phyloP scores from a whole-genome alignment of 2,329 filamentous ascomycete species.

The Fusarium citri region DNA sequence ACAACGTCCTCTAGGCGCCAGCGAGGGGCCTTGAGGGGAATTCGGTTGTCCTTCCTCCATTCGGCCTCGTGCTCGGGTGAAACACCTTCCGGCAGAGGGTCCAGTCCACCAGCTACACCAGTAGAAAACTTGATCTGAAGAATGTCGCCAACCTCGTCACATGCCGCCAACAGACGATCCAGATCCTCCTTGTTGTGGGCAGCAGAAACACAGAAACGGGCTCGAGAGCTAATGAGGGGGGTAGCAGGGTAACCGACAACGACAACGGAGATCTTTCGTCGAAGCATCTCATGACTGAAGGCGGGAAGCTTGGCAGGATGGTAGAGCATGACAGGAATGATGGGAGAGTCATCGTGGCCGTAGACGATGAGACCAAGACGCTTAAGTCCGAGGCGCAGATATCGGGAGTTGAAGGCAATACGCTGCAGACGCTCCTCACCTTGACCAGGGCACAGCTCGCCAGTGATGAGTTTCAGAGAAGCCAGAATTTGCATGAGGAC shows the following conservation, averaged over 20 bases:
- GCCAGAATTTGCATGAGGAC: conserved; percentile 92
- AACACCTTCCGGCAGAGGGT: conserved; percentile 78
- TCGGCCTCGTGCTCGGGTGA: conserved; percentile 78
- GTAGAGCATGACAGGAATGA: conserved; percentile 94
- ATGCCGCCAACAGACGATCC: conserved; percentile 87
- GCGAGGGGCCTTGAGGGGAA: conserved; percentile 80
- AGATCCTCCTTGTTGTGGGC: conserved; percentile 99
- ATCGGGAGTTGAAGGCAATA: conserved; percentile 97
- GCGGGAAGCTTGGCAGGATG: conserved; percentile 99
- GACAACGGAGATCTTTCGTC: conserved; percentile 96
- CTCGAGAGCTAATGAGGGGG: conserved; percentile 92
- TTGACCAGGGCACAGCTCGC: conserved; percentile 88
- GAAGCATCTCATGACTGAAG: conserved; percentile 98
- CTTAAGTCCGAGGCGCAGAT: conserved; percentile 97
- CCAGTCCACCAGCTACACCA: conserved; percentile 88
- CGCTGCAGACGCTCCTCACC: conserved; percentile 95
- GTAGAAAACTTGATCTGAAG: conserved; percentile 98
- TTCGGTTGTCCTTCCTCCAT: conserved; percentile 69
- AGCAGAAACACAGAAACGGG: conserved; percentile 93
- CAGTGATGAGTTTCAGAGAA: conserved; percentile 87
- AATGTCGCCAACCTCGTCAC: conserved; percentile 91
- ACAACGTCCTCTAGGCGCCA: conserved; percentile 90
- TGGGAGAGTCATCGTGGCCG: conserved; percentile 97
- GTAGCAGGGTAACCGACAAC: conserved; percentile 98
- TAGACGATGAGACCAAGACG: conserved; percentile 96